Base-by-base conservation (phyloP, 2,329 filamentous ascomycete genomes). In the Aspergillus piperis region DNA sequence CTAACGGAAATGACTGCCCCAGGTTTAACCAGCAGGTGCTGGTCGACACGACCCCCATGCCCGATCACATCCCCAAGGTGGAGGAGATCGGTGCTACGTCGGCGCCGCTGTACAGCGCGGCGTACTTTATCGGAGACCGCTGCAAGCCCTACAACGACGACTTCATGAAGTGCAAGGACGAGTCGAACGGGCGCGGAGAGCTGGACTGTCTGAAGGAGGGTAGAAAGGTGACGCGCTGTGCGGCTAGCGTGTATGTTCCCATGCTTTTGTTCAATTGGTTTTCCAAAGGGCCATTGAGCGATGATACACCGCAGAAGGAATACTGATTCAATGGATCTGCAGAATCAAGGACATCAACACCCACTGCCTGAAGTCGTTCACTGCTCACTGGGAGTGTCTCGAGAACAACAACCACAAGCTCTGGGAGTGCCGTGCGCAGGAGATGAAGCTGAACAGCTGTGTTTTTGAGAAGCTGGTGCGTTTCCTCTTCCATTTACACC, bases 101-200 rank as follows among this genome's bases (percentile, higher is more conserved):
- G 60, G 95, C 93, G 41, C 95, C 95, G 58, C 86, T 99, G 48
- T 83, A 96, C 62, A 96, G 91, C 66, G 95, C 95, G 32, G 88
- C 92, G 55, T 99, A 91, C 85, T 99, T 98, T 79, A 99, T 99
- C 76, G 95, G 95, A 65, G 93, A 92, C 68, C 89, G 94, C 75
- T 99, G 95, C 88, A 90, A 86, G 77, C 84, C 90, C 60, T 99
- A 93, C 85, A 98, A 98, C 80, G 95, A 99, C 83, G 95, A 99
- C 81, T 99, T 90, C 82, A 99, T 99, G 94, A 91, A 96, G 83
- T 99, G 95, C 90, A 99, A 99, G 89, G 91, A 87, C 69, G 92
- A 97, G 81, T 88, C 92, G 72, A 89, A 91, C 64, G 95, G 95
- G 71, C 88, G 86, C 79, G 95, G 92, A 77, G 95, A 99, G 83